Evolutionary conservation across 2,329 filamentous ascomycete genomes (phyloP).

Genomic region (Colletotrichum nymphaeae): DNA sequence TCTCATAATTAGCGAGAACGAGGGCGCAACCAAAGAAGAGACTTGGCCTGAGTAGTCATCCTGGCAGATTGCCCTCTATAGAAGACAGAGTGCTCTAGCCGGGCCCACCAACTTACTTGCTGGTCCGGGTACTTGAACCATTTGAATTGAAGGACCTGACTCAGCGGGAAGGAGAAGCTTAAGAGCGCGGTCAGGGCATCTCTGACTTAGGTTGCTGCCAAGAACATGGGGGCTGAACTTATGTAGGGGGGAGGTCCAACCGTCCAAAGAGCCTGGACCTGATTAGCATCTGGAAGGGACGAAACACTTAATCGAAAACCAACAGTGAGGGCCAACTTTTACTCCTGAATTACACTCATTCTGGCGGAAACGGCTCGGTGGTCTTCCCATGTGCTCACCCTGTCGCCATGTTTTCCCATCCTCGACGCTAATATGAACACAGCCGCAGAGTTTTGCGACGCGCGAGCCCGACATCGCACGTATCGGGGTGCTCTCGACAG

Average conservation of each 20-base stretch:
- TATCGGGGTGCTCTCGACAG: neutral
- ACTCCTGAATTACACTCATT: neutral
- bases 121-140: neutral
- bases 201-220: neutral
- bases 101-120: neutral
- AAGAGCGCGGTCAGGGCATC: neutral
- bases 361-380: neutral
- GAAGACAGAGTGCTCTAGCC: neutral
- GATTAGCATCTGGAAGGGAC: neutral
- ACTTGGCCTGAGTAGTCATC: neutral
- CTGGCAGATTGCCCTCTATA: neutral
- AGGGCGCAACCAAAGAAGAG: neutral
- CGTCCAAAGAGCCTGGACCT: neutral
- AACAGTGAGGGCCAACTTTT: neutral
- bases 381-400: neutral
- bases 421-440: neutral
- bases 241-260: neutral
- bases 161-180: neutral
- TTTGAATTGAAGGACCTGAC: neutral
- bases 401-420: neutral
- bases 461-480: neutral
- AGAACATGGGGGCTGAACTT: neutral
- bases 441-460: neutral
- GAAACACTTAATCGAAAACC: neutral
- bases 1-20: neutral